These are phyloP conservation scores for Aegilops bicornis DNA, from an alignment of 176 grass and related monocot genomes.

Conservation along the genomic window DNA sequence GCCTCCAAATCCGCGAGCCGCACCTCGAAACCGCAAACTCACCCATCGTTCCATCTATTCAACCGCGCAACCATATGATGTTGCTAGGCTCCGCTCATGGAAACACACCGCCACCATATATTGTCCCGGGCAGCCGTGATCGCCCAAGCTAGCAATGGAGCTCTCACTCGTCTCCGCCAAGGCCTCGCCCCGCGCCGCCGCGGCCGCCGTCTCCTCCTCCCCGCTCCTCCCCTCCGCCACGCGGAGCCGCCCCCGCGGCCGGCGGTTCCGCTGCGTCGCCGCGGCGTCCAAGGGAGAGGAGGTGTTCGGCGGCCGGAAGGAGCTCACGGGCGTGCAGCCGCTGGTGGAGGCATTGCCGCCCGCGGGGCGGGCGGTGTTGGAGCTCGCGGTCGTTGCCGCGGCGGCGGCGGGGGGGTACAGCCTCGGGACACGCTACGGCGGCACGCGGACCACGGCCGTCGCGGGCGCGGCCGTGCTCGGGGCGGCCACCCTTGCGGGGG, in stretches of 20 bases:
- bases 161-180: conserved; percentile 21
- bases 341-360: conserved; percentile 64
- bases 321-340: conserved; percentile 62
- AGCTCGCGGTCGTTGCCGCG: conserved; percentile 53
- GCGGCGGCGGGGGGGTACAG: conserved; percentile 55
- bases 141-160: conserved; percentile 23
- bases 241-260: neutral
- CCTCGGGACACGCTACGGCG: conserved; percentile 55
- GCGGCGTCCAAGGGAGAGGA: neutral
- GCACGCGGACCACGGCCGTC: conserved; percentile 35
- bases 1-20: neutral
- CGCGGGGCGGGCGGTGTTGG: conserved; percentile 52
- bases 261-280: conserved; percentile 15
- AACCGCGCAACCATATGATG: conserved; percentile 17
- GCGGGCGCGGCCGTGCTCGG: conserved; percentile 67
- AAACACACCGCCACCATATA: neutral
- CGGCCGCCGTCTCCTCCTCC: neutral
- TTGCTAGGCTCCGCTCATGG: neutral
- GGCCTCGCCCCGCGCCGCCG: neutral
- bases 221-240: neutral
- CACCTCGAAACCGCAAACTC: conserved; percentile 22
- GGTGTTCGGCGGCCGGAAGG: conserved; percentile 59
- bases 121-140: neutral
- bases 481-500: conserved; percentile 43
- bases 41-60: conserved; percentile 27